Percentiles rank a stretch among this genome's conserved stretches.
phyloP scores from a whole-genome alignment of 2,329 filamentous ascomycete species.

The Geosmithia flava region DNA sequence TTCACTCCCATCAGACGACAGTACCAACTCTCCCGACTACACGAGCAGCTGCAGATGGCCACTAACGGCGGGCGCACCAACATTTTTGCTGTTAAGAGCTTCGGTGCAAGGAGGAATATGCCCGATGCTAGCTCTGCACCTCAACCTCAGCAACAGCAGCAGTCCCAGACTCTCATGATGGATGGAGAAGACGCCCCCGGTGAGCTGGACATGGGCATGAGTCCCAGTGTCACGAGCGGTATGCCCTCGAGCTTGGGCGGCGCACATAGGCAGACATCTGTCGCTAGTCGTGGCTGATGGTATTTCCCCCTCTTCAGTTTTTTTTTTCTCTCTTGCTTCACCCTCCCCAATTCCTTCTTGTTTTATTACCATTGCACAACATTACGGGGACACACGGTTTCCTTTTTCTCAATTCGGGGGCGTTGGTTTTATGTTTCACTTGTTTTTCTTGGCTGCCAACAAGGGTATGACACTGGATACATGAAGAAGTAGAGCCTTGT shows the following conservation, averaged over 20 bases:
- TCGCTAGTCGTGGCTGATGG: constrained; percentile 25
- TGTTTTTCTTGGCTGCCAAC: no score
- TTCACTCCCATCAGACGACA: constrained; percentile 50
- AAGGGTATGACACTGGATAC: no score
- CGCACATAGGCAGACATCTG: constrained; percentile 30
- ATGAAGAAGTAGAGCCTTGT: no score
- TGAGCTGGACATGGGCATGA: constrained; percentile 34
- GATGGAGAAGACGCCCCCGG: constrained; percentile 44
- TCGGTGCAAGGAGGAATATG: constrained; percentile 37
- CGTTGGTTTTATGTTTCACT: no score
- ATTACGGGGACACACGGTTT: no score
- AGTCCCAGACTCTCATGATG: constrained; percentile 4
- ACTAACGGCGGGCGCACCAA: constrained; percentile 54
- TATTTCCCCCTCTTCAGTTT: background rate
- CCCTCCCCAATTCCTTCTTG: background rate
- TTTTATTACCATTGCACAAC: background rate
- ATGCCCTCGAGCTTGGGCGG: constrained; percentile 23
- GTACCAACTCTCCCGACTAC: constrained; percentile 50
- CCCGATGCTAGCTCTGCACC: constrained; percentile 12
- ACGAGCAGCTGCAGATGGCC: constrained; percentile 53
- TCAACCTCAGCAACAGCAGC: constrained; percentile 27
- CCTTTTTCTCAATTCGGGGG: no score
- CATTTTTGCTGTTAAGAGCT: constrained; percentile 38
- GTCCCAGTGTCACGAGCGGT: background rate
- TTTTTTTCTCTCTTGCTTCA: background rate